Percentiles rank a stretch among this genome's conserved stretches.
Conservation (phyloP, 768 basidiomycete genomes). For the Tephrocybe sp. region DNA sequence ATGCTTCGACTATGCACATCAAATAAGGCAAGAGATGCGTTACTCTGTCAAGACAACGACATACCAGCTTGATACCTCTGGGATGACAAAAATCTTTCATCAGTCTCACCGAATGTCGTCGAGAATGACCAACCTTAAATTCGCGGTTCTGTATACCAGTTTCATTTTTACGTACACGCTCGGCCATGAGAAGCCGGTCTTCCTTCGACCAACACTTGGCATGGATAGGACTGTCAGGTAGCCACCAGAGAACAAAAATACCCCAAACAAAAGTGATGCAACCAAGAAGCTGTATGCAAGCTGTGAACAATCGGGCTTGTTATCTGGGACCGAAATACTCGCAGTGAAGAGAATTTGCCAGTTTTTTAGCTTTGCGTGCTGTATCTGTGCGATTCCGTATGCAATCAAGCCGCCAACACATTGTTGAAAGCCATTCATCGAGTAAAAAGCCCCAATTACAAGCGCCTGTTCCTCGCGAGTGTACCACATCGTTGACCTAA, state of each 20-base stretch:
- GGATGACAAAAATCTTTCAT: neutral
- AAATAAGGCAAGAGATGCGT: neutral
- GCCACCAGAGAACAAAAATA: conserved; percentile 46
- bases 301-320: neutral
- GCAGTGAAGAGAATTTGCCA: conserved; percentile 52
- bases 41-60: neutral
- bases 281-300: conserved; percentile 37
- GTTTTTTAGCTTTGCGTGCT: conserved; percentile 40
- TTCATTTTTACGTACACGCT: conserved; percentile 52
- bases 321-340: conserved; percentile 7
- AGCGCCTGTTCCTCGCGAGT: conserved; percentile 50
- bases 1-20: conserved; percentile 35
- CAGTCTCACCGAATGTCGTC: neutral
- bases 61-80: conserved; percentile 34
- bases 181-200: conserved; percentile 47
- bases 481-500: conserved; percentile 52
- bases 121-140: conserved; percentile 39
- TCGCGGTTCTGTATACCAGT: conserved; percentile 52
- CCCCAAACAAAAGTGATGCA: conserved; percentile 49
- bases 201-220: conserved; percentile 48
- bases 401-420: conserved; percentile 50
- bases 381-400: conserved; percentile 48
- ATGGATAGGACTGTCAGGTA: conserved; percentile 49
- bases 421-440: conserved; percentile 49
- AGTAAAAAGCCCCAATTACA: conserved; percentile 44